A percentile compares a stretch with the other conserved stretches of the same genome.
Evolutionary conservation across 306 rosid genomes (phyloP).

Genomic region (Casuarina cunninghamiana): DNA sequence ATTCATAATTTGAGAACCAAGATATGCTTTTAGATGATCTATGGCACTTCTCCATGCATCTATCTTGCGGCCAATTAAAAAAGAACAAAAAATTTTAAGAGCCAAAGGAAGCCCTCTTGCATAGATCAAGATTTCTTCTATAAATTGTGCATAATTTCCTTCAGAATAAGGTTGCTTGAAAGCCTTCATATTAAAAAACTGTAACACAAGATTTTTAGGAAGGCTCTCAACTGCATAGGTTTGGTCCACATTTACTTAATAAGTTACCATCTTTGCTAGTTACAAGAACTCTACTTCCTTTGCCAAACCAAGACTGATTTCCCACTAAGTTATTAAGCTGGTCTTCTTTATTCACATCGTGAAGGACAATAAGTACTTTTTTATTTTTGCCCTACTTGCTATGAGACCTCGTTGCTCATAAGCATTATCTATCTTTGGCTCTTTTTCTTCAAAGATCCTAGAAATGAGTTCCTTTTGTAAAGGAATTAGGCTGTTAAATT

Average conservation of each 20-base stretch:
- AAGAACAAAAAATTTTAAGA: no score
- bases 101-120: background rate
- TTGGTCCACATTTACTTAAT: background rate
- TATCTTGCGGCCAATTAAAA: background rate
- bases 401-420: no score
- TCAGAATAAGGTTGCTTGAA: conserved; percentile 1
- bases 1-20: no score
- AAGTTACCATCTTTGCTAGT: background rate
- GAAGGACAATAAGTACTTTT: background rate
- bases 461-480: no score
- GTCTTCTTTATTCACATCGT: background rate
- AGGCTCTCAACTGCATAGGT: conserved; percentile 11
- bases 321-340: background rate
- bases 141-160: conserved; percentile 12
- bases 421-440: no score
- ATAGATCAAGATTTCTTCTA: background rate
- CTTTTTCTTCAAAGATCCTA: no score
- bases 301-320: background rate
- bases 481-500: no score
- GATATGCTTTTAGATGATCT: background rate
- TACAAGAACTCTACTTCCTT: background rate
- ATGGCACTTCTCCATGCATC: conserved; percentile 22
- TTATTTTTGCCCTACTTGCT: no score
- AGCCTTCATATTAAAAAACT: conserved; percentile 24
- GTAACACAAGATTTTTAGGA: conserved; percentile 9